A percentile compares a stretch with the other conserved stretches of the same genome.
Conservation (phyloP, 768 basidiomycete species). For the Lentinula detonsa region DNA sequence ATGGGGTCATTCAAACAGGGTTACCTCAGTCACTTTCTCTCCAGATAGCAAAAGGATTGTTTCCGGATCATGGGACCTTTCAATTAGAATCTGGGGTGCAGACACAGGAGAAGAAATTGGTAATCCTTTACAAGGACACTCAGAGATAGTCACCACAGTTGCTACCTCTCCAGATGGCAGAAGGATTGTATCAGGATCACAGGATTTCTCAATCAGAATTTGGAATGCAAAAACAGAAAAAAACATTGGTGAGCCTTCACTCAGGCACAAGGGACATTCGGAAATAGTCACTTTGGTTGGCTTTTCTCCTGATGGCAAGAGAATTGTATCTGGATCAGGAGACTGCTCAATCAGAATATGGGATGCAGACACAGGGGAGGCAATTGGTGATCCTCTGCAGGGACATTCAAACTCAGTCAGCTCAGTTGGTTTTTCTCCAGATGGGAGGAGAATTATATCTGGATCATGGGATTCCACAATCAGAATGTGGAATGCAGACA, state of each 20-base stretch:
- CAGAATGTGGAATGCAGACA: too few species aligned
- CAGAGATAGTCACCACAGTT: too few species aligned
- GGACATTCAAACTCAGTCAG: too few species aligned
- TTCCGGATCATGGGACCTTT: not conserved
- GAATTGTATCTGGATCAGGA: not conserved
- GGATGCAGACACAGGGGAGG: too few species aligned
- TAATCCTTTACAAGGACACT: too few species aligned
- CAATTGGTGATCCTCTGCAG: too few species aligned
- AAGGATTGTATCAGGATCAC: not conserved
- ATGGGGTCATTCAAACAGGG: not conserved
- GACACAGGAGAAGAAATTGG: slow-evolving; percentile 12
- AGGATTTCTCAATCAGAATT: not conserved
- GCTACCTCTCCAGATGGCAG: not conserved
- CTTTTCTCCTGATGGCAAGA: not conserved
- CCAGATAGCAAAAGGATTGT: not conserved
- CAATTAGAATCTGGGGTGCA: slow-evolving; percentile 11
- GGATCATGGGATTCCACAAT: too few species aligned
- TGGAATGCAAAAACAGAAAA: not conserved
- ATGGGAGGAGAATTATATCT: too few species aligned
- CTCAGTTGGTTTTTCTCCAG: too few species aligned
- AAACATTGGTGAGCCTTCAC: slow-evolving; percentile 4
- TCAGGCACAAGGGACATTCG: not conserved
- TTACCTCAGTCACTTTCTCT: not conserved
- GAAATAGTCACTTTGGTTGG: not conserved
- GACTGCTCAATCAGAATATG: too few species aligned